These are phyloP conservation scores for Rhododendron williamsianum DNA, from an alignment of 148 eudicot genomes.

Conservation along the genomic window DNA sequence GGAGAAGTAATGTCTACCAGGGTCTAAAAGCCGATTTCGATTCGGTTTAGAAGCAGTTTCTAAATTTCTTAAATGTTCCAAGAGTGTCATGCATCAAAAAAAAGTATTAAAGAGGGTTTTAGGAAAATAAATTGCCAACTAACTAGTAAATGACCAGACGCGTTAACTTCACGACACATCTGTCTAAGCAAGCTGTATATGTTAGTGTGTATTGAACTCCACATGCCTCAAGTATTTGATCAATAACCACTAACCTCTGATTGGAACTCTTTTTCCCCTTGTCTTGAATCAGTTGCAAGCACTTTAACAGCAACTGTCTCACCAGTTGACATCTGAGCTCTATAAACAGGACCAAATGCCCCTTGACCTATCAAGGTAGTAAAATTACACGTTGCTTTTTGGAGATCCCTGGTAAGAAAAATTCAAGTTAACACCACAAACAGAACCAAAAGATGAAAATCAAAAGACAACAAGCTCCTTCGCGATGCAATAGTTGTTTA, in stretches of 20 bases:
- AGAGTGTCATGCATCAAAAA: neutral
- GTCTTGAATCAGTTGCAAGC: constrained; percentile 86
- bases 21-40: neutral
- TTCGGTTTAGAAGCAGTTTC: neutral
- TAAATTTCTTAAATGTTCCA: neutral
- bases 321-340: constrained; percentile 81
- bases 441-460: neutral
- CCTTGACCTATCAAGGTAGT: constrained; percentile 87
- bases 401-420: constrained; percentile 35
- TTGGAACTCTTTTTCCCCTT: constrained; percentile 86
- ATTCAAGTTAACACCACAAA: neutral
- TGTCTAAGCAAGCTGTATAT: neutral
- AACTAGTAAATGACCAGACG: neutral
- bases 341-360: constrained; percentile 95
- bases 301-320: constrained; percentile 95
- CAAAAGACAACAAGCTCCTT: neutral
- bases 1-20: neutral
- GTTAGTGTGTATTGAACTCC: neutral
- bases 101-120: neutral
- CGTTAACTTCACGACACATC: neutral
- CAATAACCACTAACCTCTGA: constrained; percentile 53
- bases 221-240: neutral
- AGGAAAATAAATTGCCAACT: neutral
- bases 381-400: constrained; percentile 86
- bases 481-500: neutral